Evolutionary conservation across 169 alveolate species (phyloP).

Genomic region (Plasmodium knowlesi): DNA sequence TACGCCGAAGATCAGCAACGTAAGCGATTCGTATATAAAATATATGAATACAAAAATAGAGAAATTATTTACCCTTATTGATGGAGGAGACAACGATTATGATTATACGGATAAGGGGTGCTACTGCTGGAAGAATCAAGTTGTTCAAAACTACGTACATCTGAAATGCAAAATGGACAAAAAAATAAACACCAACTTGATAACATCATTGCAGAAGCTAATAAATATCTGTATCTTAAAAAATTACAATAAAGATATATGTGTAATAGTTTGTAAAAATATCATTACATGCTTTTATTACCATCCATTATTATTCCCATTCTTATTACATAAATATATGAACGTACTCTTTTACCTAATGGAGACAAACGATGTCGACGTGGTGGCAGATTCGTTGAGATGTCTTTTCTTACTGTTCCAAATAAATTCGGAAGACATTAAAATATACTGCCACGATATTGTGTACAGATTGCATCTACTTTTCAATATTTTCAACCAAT

Average conservation of each 20-base stretch:
- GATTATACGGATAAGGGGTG: slow-evolving; percentile 1
- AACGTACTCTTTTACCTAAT: slow-evolving; percentile 23
- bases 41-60: slow-evolving; percentile 35
- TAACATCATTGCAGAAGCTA: slow-evolving; percentile 29
- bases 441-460: slow-evolving; percentile 38
- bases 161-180: slow-evolving; percentile 53
- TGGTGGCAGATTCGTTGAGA: slow-evolving; percentile 40
- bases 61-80: slow-evolving; percentile 15
- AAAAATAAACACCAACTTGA: slow-evolving; percentile 13
- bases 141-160: slow-evolving; percentile 16
- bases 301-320: slow-evolving; percentile 41
- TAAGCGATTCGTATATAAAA: not conserved
- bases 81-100: slow-evolving; percentile 15
- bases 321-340: slow-evolving; percentile 41
- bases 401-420: slow-evolving; percentile 23
- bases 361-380: slow-evolving; percentile 29
- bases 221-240: slow-evolving; percentile 16
- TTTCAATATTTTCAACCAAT: slow-evolving; percentile 37
- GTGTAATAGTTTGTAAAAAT: slow-evolving; percentile 38
- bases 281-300: slow-evolving; percentile 21
- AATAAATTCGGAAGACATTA: slow-evolving; percentile 36
- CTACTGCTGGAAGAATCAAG: not conserved
- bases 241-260: slow-evolving; percentile 21
- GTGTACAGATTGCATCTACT: slow-evolving; percentile 57
- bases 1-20: slow-evolving; percentile 16